Evolutionary conservation across 495 filamentous ascomycete genomes (phyloP), one percentile per base, ranked within the genome.

Genomic region (Xylaria longipes): DNA sequence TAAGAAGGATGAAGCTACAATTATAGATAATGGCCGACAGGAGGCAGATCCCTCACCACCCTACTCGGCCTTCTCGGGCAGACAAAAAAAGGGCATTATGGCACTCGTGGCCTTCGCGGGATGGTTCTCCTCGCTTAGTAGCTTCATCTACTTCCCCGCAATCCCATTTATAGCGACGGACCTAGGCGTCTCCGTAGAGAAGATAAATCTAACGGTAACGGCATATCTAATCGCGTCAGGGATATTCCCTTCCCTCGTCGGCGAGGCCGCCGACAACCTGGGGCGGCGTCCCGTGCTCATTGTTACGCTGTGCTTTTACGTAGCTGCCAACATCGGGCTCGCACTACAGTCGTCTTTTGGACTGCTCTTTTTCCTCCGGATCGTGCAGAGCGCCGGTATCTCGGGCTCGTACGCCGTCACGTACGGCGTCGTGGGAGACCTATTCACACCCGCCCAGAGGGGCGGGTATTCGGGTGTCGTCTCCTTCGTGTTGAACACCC

Each of bases 151-250:
- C 31, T 35, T 58, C 56, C 56, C 56, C 15, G 29, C 56, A 31
- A 35, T 35, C 31, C 56, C 56, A 33, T 58, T 35, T 15, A 58
- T 58, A n/a, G 56, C 56, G 11, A 22, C 27, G 12, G 82, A 85
- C 50, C 71, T 87, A 0, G 71, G 79, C 35, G 78, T 85, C 2
- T 83, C 82, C 0, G 41, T 81, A 5, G 79, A 82, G 35, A 78
- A 83, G 3, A 79, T 87, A 73, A 84, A 84, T 58, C 76, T 65
- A n/a, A 68, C 60, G 4, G 29, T 75, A 9, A 46, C 50, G 29
- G 52, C 66, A 12, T 73, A 68, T 52, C 63, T 62, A 3, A 41
- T 62, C 58, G 58, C n/a, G 11, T 41, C 33, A 5, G 33, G 58
- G 3, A 41, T 62, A 62, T 41, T 41, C 22, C 58, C 58, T 4